phyloP scores from a whole-genome alignment of 2,329 filamentous ascomycete species.

The Trichoderma asperellum region DNA sequence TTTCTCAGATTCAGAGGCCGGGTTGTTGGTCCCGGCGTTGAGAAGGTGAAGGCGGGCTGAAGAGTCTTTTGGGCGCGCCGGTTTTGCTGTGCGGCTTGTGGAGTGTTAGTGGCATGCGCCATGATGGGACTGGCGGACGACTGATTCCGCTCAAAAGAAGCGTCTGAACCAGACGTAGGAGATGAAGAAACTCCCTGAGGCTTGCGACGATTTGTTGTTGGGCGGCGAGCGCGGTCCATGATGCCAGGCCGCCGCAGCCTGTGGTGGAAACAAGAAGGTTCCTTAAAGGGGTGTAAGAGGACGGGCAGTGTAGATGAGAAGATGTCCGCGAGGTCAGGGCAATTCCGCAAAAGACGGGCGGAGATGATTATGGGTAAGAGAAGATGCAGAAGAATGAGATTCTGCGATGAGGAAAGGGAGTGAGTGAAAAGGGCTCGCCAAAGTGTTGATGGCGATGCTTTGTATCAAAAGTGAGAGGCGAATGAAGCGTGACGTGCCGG shows the following conservation, averaged over 20 bases:
- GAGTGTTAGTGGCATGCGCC: constrained; percentile 38
- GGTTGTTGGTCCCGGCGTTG: constrained; percentile 40
- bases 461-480: constrained; percentile 22
- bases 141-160: constrained; percentile 40
- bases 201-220: constrained; percentile 41
- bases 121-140: constrained; percentile 41
- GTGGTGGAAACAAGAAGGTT: constrained; percentile 24
- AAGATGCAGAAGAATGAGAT: not conserved
- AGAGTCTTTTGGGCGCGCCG: constrained; percentile 43
- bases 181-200: constrained; percentile 41
- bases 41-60: constrained; percentile 45
- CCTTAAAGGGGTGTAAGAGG: constrained; percentile 32
- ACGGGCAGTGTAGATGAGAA: constrained; percentile 24
- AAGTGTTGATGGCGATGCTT: constrained; percentile 26
- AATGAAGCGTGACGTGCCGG: constrained; percentile 29
- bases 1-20: constrained; percentile 45
- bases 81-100: constrained; percentile 38
- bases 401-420: not conserved
- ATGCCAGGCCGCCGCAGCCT: constrained; percentile 39
- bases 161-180: constrained; percentile 41
- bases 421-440: constrained; percentile 9
- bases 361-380: not conserved
- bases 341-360: constrained; percentile 1
- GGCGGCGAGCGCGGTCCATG: constrained; percentile 47
- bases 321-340: constrained; percentile 22